Base-by-base conservation (phyloP, 129 eudicot species). In the Logfia minima region DNA sequence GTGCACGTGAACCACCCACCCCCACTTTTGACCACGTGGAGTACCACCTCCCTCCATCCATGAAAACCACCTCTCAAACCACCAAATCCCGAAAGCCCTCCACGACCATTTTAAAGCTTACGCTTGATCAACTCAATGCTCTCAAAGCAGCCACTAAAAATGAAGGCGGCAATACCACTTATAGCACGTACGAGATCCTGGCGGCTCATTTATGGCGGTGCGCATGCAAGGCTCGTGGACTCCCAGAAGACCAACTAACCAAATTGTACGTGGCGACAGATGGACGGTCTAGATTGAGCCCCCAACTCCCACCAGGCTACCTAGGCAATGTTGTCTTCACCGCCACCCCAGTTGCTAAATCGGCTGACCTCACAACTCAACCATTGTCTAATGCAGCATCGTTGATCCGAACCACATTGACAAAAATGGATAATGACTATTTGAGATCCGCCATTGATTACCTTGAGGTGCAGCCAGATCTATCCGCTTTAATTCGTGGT, bases 171-270 rank as follows among this genome's bases (percentile, higher is more conserved):
- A 75, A 74, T 71, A 65, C 74, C 13, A 82, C 34, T 6, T 81
- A 84, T 31, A 86, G 90, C 82, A 80, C 90, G 0, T 91, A 81
- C 51, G 93, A 80, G 67, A 83, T 83, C 73, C 82, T 88, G 2
- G 87, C 93, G 0, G 93, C 85, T 8, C 97, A 91, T 58, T 37
- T 88, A 19, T 91, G 97, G 97, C 89, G 90, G 4, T 84, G 88
- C 14, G 86, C 86, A 1, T 86, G 90, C 88, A 84, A 81, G 73
- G 97, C 97, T 8, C 91, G 97, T 3, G 88, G 86, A 13, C 87
- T 86, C 0, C 48, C 80, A 0, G 81, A 84, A 6, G 86, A 87
- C 43, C 96, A 90, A 21, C 55, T 29, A 11, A 87, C 89, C 2
- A 88, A 86, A 73, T 39, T 91, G 67, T 82, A 88, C 56, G 82